Base-by-base conservation (phyloP, 2,329 filamentous ascomycete species). In the Ophiostoma novo-ulmi region DNA sequence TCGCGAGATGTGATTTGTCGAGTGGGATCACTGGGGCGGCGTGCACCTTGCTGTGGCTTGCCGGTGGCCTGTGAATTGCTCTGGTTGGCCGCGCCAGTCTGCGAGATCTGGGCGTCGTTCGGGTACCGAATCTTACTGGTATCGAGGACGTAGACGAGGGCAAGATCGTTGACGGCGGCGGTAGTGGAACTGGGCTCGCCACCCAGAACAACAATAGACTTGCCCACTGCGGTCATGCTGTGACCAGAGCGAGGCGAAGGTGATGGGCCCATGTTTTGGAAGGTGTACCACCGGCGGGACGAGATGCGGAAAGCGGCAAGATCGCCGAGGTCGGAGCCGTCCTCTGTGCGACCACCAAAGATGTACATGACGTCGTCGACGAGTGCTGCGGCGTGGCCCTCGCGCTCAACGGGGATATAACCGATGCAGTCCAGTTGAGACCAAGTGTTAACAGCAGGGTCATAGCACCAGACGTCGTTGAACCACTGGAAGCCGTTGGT, bases 331-430 rank as follows among this genome's bases (percentile, higher is more conserved):
- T 99, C 95, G 38, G 89, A 88, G 1, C 95, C 95, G 75, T 98
- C 94, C 77, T 97, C 93, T 0, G 93, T 97, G 72, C 95, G 91
- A 64, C 95, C 95, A 75, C 96, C 96, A 79, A 99, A 99, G 73
- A 99, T 89, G 81, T 99, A 99, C 96, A 99, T 99, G 72, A 97
- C 95, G 78, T 99, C 95, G 78, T 95, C 93, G 63, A 99, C 94
- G 26, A 99, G 84, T 4, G 94, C 90, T 17, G 95, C 93, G 14
- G 96, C 94, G 79, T 99, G 95, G 3, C 95, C 95, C 83, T 99
- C 95, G 72, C 95, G 88, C 22, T 94, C 90, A 1, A 93, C 90
- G 1, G 96, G 95, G 72, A 99, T 98, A 79, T 97, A 99, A 48
- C 95, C 95, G 76, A 98, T 97, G 78, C 95, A 99, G 77, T 98